Conservation (phyloP, 257 asterid genomes). For the Orobanche coerulescens region DNA sequence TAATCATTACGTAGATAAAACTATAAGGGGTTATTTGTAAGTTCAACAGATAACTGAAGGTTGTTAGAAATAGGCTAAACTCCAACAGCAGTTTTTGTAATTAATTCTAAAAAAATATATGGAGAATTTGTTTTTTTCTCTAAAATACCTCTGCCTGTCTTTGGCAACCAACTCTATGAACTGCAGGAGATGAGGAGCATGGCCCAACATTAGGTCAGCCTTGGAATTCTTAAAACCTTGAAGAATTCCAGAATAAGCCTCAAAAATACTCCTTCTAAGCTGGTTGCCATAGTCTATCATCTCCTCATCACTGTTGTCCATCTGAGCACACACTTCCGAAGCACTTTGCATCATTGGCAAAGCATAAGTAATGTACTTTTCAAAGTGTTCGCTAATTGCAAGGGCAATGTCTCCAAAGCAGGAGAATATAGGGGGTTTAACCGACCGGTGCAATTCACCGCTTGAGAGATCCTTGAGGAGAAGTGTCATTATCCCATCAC, state of each 20-base stretch:
- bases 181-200: conserved; percentile 71
- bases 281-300: conserved; percentile 70
- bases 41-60: background rate
- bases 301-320: conserved; percentile 58
- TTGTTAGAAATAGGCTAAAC: background rate
- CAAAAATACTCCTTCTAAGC: conserved; percentile 68
- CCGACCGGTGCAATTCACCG: conserved; percentile 59
- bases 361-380: conserved; percentile 51
- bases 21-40: background rate
- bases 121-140: background rate
- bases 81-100: background rate
- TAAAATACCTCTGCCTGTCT: conserved; percentile 49
- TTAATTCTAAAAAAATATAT: background rate
- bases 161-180: conserved; percentile 61
- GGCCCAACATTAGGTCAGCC: conserved; percentile 57
- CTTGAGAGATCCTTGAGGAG: conserved; percentile 72
- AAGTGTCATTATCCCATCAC: conserved; percentile 71
- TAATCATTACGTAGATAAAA: background rate
- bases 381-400: conserved; percentile 68
- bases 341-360: conserved; percentile 83
- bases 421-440: conserved; percentile 77
- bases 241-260: conserved; percentile 82
- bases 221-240: conserved; percentile 74
- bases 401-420: conserved; percentile 94
- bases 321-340: conserved; percentile 56